These are phyloP conservation scores for Nosema muscidifuracis DNA, from an alignment of 371 early-diverging fungal species.

Conservation along the genomic window DNA sequence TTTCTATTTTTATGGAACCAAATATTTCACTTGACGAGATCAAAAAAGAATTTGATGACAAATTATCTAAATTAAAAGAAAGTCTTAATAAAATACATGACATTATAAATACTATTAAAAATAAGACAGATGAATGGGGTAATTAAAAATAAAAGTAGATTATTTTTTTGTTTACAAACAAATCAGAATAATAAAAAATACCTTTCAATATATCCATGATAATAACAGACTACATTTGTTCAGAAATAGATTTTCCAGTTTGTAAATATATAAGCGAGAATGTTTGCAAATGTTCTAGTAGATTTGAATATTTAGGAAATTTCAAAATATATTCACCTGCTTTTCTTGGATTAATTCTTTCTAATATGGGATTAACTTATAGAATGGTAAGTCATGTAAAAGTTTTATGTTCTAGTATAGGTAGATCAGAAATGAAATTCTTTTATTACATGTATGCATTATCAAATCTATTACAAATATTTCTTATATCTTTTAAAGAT, in stretches of 20 bases:
- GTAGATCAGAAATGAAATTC: conserved; percentile 52
- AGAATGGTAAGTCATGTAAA: conserved; percentile 46
- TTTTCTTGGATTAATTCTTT: conserved; percentile 38
- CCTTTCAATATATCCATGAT: neutral
- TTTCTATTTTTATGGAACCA: neutral
- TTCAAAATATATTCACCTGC: conserved; percentile 35
- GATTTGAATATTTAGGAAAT: conserved; percentile 11
- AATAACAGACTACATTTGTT: conserved; percentile 40
- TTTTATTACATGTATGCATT: conserved; percentile 53
- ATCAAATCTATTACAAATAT: conserved; percentile 14
- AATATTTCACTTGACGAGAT: too few relatives aligned
- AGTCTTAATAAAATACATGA: too few relatives aligned
- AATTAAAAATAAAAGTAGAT: too few relatives aligned
- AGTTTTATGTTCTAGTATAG: conserved; percentile 44
- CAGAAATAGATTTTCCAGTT: conserved; percentile 35
- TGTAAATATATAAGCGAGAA: conserved; percentile 36
- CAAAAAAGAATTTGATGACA: too few relatives aligned
- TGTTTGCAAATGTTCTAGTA: conserved; percentile 23
- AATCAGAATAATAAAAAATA: neutral
- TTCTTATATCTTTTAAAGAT: conserved; percentile 26
- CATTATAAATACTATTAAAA: too few relatives aligned
- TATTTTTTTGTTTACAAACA: neutral
- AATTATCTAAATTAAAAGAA: too few relatives aligned
- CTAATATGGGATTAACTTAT: conserved; percentile 14
- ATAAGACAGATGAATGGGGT: too few relatives aligned